Evolutionary conservation across 139 green algal species (phyloP).

Genomic region (Chlorella ohadii): DNA sequence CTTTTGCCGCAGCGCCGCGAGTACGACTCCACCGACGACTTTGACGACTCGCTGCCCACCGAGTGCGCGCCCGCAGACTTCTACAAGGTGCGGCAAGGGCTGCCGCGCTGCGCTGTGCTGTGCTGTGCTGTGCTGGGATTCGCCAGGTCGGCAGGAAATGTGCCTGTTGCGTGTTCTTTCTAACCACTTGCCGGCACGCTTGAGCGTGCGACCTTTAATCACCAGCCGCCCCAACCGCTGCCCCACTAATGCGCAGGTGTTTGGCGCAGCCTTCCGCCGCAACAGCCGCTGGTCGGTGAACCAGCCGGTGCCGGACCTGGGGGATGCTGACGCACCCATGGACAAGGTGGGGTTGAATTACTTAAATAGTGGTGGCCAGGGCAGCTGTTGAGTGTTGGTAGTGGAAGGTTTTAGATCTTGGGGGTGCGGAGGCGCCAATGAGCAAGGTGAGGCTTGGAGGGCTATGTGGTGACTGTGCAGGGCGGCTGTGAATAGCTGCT

Average conservation of each 20-base stretch:
- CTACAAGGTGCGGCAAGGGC: constrained; percentile 80
- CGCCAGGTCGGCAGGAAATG: too few species aligned
- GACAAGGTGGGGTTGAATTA: constrained; percentile 23
- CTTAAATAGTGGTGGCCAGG: too few species aligned
- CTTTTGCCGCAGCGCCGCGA: constrained; percentile 60
- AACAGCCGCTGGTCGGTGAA: constrained; percentile 85
- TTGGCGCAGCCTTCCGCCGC: constrained; percentile 91
- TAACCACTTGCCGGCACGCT: too few species aligned
- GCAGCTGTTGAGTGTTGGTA: background rate
- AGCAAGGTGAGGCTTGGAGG: too few species aligned
- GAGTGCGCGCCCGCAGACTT: constrained; percentile 85
- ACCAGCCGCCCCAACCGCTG: too few species aligned
- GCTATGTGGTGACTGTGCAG: too few species aligned
- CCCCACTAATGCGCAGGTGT: constrained; percentile 65
- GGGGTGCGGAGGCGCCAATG: too few species aligned
- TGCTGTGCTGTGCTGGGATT: too few species aligned
- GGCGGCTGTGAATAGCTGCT: too few species aligned
- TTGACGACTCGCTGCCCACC: constrained; percentile 92
- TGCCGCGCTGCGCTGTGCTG: background rate
- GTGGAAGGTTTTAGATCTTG: background rate
- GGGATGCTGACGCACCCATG: constrained; percentile 63
- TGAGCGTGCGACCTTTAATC: too few species aligned
- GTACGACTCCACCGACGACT: constrained; percentile 94
- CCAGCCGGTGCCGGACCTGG: constrained; percentile 80
- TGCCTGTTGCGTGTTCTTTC: too few species aligned